phyloP scores from a whole-genome alignment of 176 grass and related monocot genomes.

The Eragrostis nindensis region DNA sequence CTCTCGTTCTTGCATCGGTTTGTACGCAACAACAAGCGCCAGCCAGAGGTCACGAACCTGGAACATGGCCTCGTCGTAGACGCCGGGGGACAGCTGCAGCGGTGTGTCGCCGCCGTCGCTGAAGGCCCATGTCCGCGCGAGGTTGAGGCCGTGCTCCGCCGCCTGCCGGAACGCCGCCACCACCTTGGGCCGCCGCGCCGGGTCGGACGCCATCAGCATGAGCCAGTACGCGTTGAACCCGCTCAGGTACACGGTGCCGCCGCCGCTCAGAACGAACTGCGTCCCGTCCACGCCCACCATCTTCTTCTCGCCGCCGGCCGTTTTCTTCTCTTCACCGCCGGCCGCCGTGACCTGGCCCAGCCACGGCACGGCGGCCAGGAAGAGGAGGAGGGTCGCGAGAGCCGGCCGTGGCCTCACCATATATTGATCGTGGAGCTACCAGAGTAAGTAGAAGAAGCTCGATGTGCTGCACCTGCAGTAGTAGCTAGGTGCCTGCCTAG shows the following conservation, averaged over 20 bases:
- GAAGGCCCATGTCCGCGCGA: conserved; percentile 80
- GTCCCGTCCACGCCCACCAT: conserved; percentile 45
- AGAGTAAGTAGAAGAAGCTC: no score
- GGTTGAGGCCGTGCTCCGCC: conserved; percentile 50
- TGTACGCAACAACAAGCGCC: no score
- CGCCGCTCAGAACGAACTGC: conserved; percentile 42
- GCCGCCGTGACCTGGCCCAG: no score
- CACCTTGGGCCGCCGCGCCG: conserved; percentile 43
- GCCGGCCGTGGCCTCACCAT: background rate
- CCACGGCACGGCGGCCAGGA: background rate
- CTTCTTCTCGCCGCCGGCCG: background rate
- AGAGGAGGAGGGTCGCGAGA: background rate
- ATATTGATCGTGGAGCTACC: no score
- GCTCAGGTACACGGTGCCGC: conserved; percentile 55
- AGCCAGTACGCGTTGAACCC: conserved; percentile 97
- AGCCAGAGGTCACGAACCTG: no score
- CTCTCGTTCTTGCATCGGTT: no score
- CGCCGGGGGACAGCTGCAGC: conserved; percentile 66
- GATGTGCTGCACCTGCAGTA: no score
- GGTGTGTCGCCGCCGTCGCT: conserved; percentile 63
- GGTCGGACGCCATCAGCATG: conserved; percentile 61
- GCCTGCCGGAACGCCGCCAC: conserved; percentile 57
- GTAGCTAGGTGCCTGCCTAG: no score
- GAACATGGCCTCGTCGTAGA: conserved; percentile 78
- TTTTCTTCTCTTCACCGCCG: background rate